Evolutionary conservation across 768 basidiomycete species (phyloP), one percentile per base, ranked within the genome.

Genomic region (Lactifluus piperatus): DNA sequence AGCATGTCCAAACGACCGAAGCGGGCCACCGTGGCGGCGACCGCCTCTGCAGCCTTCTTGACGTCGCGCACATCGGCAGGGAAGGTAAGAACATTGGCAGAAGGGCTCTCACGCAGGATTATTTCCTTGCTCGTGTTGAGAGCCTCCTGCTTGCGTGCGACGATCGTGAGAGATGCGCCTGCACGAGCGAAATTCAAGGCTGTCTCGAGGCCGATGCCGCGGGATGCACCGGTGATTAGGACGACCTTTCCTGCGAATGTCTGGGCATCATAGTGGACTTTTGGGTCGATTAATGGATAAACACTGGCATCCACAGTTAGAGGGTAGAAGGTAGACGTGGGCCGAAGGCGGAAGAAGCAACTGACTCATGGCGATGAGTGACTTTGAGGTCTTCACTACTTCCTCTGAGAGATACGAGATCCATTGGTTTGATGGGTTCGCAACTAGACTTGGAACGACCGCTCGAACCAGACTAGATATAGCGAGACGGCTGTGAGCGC

Each of bases 1-100:
- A 68, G 58, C 29, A 71, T 62, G 51, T 73, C 71, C 2, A 73
- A 63, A 13, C 55, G 51, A 6, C 69, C 71, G 43, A 70, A 73
- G 0, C 54, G 62, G 10, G 56, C 56, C 10, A 66, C 50, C 8
- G 68, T 66, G 3, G 48, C 59, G 6, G 57, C 51, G 13, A 71
- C 67, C 1, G 66, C 70, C 14, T 60, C 65, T 11, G 62, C 65
- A 16, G 71, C 65, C 10, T 58, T 50, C 27, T 63, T 57, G 9
- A 54, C 54, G 36, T 67, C 57, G 3, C 62, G 60, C 26, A 69
- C 68, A 54, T 74, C 71, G 9, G 66, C 65, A 13, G 58, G 47
- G 22, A 69, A 45, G 14, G 65, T 54, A 7, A 67, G 50, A 22
- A 71, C 64, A 24, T 57, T 44, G 0, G 64, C 63, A 5, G 52